Evolutionary conservation across 148 eudicot species (phyloP).

Genomic region (Rheum nobile): DNA sequence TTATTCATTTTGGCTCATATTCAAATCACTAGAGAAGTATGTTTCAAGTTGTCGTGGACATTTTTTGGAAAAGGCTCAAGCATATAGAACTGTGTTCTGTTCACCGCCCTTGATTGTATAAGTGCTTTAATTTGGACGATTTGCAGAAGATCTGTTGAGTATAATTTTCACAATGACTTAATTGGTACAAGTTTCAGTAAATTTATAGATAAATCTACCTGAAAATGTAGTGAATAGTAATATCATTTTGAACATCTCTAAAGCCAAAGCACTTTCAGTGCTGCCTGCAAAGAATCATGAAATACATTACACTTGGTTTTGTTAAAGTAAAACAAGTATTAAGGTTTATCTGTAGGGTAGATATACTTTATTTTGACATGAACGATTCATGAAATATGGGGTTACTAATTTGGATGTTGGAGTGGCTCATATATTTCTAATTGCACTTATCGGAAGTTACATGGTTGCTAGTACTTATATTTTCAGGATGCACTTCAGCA

Average conservation of each 20-base stretch:
- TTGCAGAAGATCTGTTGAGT: neutral
- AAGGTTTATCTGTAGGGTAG: neutral
- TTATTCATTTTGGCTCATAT: neutral
- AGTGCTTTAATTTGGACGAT: neutral
- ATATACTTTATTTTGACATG: neutral
- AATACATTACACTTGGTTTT: neutral
- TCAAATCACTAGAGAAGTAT: neutral
- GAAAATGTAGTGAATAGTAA: neutral
- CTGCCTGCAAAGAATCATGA: neutral
- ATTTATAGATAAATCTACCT: neutral
- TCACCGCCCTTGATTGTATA: neutral
- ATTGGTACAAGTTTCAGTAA: neutral
- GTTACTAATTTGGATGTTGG: neutral
- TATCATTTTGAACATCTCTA: neutral
- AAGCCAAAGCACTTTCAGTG: neutral
- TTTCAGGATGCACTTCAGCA: slow-evolving; percentile 76
- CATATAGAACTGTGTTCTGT: neutral
- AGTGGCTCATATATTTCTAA: neutral
- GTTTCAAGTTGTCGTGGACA: neutral
- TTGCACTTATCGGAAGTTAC: neutral
- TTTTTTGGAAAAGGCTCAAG: neutral
- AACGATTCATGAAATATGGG: too few species aligned
- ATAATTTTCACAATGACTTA: neutral
- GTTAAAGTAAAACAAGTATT: neutral
- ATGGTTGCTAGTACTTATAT: neutral